Percentiles rank a stretch among this genome's conserved stretches.
phyloP scores from a whole-genome alignment of 495 filamentous ascomycete genomes.

The Tuber umbilicatum region DNA sequence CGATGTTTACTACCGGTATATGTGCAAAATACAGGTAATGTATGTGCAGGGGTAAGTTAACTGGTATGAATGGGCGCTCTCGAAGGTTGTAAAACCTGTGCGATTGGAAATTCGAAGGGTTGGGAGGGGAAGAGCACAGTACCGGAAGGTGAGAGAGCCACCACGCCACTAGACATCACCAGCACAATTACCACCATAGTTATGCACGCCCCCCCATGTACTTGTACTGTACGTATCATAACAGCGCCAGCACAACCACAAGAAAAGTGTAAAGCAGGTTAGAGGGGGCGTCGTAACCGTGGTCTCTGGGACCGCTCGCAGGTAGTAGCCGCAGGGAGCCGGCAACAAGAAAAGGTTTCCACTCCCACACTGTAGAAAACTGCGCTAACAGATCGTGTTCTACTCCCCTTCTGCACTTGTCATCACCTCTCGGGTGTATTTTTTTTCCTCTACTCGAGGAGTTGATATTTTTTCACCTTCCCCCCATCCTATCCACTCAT shows the following conservation, averaged over 20 bases:
- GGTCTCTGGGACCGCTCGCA: not conserved
- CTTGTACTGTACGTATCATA: not conserved
- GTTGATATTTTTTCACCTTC: not conserved
- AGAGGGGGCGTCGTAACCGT: not conserved
- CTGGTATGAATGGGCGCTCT: not conserved
- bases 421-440: not conserved
- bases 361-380: not conserved
- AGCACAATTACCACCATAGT: not conserved
- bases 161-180: not conserved
- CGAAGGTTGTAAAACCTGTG: not conserved
- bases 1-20: not conserved
- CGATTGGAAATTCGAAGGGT: not conserved
- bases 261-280: not conserved
- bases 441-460: not conserved
- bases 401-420: not conserved
- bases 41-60: not conserved
- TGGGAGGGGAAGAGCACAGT: not conserved
- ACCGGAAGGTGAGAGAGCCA: not conserved
- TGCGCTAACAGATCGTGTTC: not conserved
- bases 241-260: not conserved
- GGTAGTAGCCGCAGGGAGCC: not conserved
- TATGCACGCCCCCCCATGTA: not conserved
- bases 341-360: not conserved
- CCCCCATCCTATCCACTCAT: not conserved
- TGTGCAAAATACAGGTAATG: not conserved